Evolutionary conservation across 192 early-diverging fungal genomes (phyloP).

Genomic region (Geranomyces michiganensis): DNA sequence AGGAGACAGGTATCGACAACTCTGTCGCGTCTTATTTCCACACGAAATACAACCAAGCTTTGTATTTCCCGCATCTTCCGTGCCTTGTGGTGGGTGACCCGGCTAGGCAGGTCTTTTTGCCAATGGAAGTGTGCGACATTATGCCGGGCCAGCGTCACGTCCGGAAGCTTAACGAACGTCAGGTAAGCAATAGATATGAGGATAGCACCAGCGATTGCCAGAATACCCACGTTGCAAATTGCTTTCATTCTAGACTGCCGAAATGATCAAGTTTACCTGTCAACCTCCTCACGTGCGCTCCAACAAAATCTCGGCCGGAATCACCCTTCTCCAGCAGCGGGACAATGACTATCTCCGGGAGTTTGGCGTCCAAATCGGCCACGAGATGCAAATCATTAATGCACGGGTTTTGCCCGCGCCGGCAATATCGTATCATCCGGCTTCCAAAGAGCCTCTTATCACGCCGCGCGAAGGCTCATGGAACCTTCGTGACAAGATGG

Average conservation of each 20-base stretch:
- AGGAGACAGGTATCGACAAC: slow-evolving; percentile 53
- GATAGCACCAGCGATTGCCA: not conserved
- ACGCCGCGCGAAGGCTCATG: slow-evolving; percentile 76
- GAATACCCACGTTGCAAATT: too few species aligned
- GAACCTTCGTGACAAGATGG: slow-evolving; percentile 84
- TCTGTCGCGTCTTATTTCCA: slow-evolving; percentile 81
- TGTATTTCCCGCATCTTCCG: slow-evolving; percentile 81
- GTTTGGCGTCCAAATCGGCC: slow-evolving; percentile 73
- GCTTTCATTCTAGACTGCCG: slow-evolving; percentile 68
- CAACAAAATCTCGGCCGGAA: slow-evolving; percentile 78
- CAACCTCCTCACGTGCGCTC: slow-evolving; percentile 81
- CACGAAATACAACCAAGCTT: slow-evolving; percentile 67
- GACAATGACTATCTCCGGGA: slow-evolving; percentile 75
- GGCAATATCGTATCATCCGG: slow-evolving; percentile 69
- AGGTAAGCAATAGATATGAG: too few species aligned
- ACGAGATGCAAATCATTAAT: slow-evolving; percentile 68
- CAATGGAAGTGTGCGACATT: slow-evolving; percentile 90
- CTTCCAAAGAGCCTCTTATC: slow-evolving; percentile 63
- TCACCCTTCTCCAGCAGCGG: slow-evolving; percentile 67
- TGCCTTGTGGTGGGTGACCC: slow-evolving; percentile 68
- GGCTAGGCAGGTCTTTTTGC: slow-evolving; percentile 68
- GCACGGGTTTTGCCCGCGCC: slow-evolving; percentile 82
- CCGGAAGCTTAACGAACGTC: slow-evolving; percentile 78
- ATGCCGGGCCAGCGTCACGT: slow-evolving; percentile 80
- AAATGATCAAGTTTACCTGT: slow-evolving; percentile 95